Evolutionary conservation across 306 rosid genomes (phyloP).

Genomic region (Elaeagnus macrophylla): DNA sequence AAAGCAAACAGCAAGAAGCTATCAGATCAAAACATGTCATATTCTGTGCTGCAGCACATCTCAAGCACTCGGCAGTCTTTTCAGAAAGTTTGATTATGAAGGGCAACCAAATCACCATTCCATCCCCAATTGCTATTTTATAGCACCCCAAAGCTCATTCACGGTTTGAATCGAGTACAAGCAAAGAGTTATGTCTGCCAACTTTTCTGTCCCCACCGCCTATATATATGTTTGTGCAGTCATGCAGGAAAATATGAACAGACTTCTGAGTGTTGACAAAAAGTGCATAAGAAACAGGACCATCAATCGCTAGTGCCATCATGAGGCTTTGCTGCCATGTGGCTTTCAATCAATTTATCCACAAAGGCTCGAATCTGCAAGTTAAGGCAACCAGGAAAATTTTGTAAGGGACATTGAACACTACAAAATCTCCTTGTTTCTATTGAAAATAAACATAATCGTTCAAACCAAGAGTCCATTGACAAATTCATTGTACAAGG

Average conservation of each 20-base stretch:
- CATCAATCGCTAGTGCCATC: conserved; percentile 24
- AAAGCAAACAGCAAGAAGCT: conserved; percentile 16
- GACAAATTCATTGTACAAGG: neutral
- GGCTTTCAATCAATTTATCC: conserved; percentile 82
- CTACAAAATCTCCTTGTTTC: neutral
- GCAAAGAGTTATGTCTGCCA: too few relatives aligned
- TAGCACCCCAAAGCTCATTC: too few relatives aligned
- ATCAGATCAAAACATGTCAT: too few relatives aligned
- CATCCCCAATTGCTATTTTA: too few relatives aligned
- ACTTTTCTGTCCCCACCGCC: too few relatives aligned
- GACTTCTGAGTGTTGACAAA: conserved; percentile 13
- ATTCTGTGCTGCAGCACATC: neutral
- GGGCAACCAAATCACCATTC: too few relatives aligned
- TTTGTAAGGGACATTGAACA: conserved; percentile 22
- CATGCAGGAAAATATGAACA: conserved; percentile 23
- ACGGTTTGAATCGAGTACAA: too few relatives aligned
- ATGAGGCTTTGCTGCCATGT: conserved; percentile 55
- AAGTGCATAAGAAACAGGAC: conserved; percentile 14
- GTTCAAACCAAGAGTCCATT: neutral
- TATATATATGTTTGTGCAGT: conserved; percentile 15
- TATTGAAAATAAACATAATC: neutral
- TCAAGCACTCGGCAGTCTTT: too few relatives aligned
- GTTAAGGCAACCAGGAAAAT: conserved; percentile 25
- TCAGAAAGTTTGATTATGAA: too few relatives aligned
- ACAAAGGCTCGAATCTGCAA: conserved; percentile 91